A percentile compares a stretch with the other conserved stretches of the same genome.
Conservation (phyloP, 305 asterid species). For the Fraxinus paxiana region DNA sequence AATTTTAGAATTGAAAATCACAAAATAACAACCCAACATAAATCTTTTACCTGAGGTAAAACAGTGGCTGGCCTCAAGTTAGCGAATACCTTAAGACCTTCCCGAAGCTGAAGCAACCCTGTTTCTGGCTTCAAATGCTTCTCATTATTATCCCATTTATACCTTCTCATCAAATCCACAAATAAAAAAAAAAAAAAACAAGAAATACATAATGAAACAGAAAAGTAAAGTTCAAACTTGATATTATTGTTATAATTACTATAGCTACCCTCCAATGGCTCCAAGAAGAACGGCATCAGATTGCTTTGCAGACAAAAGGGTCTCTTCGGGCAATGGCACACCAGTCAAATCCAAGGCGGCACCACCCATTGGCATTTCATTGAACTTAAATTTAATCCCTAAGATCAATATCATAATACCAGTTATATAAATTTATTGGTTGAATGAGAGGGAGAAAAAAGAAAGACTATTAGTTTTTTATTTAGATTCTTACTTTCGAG, state of each 20-base stretch:
- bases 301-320: constrained; percentile 69
- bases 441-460: neutral
- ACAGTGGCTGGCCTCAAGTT: constrained; percentile 95
- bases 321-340: constrained; percentile 85
- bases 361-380: constrained; percentile 92
- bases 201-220: neutral
- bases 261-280: constrained; percentile 88
- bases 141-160: constrained; percentile 94
- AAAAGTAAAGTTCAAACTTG: neutral
- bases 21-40: neutral
- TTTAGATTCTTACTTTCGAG: constrained; percentile 48
- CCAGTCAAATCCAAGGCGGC: constrained; percentile 92
- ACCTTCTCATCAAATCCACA: constrained; percentile 42
- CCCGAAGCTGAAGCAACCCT: constrained; percentile 91
- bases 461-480: neutral
- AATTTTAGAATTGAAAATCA: neutral
- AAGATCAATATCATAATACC: neutral
- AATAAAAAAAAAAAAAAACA: neutral
- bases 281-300: constrained; percentile 95
- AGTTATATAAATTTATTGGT: neutral
- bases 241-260: neutral
- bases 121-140: constrained; percentile 95
- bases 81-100: constrained; percentile 76
- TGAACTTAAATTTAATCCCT: constrained; percentile 76
- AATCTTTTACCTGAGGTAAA: constrained; percentile 63